Evolutionary conservation across 495 filamentous ascomycete genomes (phyloP).

Genomic region (Neurospora sp.): DNA sequence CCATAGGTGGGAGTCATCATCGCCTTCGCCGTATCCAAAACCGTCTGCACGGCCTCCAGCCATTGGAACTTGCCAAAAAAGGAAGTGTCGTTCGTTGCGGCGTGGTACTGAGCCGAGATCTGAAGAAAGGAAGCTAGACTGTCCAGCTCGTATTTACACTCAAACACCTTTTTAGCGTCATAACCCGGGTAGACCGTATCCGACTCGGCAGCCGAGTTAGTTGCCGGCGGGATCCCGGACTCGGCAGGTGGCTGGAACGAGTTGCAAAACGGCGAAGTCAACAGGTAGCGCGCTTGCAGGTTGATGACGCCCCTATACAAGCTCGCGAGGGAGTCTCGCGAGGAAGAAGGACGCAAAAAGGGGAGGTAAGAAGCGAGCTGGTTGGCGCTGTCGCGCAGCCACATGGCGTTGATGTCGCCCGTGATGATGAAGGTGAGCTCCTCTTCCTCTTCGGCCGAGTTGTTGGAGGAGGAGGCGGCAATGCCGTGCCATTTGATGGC

Average conservation of each 20-base stretch:
- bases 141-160: conserved; percentile 60
- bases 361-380: conserved; percentile 56
- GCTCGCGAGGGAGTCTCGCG: conserved; percentile 40
- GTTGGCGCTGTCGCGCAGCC: conserved; percentile 59
- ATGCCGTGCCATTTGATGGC: conserved; percentile 54
- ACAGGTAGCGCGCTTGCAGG: conserved; percentile 51
- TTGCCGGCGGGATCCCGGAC: conserved; percentile 31
- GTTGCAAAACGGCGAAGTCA: conserved; percentile 53
- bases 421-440: conserved; percentile 38
- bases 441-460: conserved; percentile 22
- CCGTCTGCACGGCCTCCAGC: conserved; percentile 37
- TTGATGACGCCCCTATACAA: conserved; percentile 59
- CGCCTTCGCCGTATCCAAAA: conserved; percentile 39
- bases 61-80: conserved; percentile 51
- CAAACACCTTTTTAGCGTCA: conserved; percentile 25
- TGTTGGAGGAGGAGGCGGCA: conserved; percentile 23
- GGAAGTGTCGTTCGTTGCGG: conserved; percentile 42
- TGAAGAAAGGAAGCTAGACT: conserved; percentile 55
- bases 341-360: conserved; percentile 36
- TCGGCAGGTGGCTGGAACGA: conserved; percentile 53
- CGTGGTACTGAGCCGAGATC: conserved; percentile 47
- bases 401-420: conserved; percentile 69
- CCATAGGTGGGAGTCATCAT: conserved; percentile 49
- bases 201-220: conserved; percentile 15
- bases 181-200: conserved; percentile 17